These are phyloP conservation scores for Mycena rosella DNA, from an alignment of 768 basidiomycete species.

Conservation along the genomic window DNA sequence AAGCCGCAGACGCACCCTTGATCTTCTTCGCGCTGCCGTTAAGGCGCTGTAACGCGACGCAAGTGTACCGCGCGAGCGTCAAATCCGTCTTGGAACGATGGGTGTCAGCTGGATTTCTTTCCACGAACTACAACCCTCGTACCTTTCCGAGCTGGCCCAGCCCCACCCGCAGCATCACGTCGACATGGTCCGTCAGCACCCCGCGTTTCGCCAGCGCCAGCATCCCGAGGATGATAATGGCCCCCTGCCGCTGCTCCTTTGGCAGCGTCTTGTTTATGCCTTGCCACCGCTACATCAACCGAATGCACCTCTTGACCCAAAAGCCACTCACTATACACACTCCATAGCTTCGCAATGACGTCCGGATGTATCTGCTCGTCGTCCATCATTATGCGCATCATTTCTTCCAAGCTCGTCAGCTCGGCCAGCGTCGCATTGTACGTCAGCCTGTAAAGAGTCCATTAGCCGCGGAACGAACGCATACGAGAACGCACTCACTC, in stretches of 20 bases:
- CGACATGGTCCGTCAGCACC: constrained; percentile 81
- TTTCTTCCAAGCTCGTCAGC: constrained; percentile 94
- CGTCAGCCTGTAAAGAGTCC: constrained; percentile 76
- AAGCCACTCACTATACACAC: constrained; percentile 85
- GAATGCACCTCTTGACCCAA: background rate
- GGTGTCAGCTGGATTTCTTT: background rate
- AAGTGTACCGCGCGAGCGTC: constrained; percentile 92
- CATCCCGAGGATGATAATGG: constrained; percentile 98
- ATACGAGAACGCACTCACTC: constrained; percentile 70
- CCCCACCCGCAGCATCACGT: constrained; percentile 87
- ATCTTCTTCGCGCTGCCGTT: constrained; percentile 97
- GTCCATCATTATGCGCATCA: constrained; percentile 97
- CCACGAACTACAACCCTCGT: constrained; percentile 9
- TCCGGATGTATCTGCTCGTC: constrained; percentile 86
- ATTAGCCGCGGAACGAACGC: background rate
- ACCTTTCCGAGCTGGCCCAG: constrained; percentile 90
- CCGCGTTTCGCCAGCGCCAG: constrained; percentile 88
- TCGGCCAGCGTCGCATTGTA: constrained; percentile 95
- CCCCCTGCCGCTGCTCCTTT: constrained; percentile 88
- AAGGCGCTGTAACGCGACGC: constrained; percentile 90
- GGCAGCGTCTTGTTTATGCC: constrained; percentile 84
- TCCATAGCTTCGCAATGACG: constrained; percentile 93
- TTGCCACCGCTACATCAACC: constrained; percentile 46
- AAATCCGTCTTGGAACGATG: constrained; percentile 81
- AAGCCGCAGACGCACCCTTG: constrained; percentile 80